Percentiles rank a stretch among this genome's conserved stretches.
phyloP scores from a whole-genome alignment of 805 yeast species.

The Yamadazyma nakazawae region DNA sequence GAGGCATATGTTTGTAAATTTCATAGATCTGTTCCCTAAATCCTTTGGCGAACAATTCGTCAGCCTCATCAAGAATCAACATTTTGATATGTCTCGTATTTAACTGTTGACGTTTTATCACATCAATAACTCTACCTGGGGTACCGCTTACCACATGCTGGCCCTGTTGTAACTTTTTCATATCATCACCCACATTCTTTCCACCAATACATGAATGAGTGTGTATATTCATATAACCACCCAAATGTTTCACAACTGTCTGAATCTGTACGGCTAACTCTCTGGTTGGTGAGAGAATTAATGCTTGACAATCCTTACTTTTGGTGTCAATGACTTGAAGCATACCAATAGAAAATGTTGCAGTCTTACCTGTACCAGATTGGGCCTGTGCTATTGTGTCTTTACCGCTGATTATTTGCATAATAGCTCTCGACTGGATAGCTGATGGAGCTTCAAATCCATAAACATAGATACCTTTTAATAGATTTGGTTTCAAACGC shows the following conservation, averaged over 20 bases:
- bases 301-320: slow-evolving; percentile 77
- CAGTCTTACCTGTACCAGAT: slow-evolving; percentile 99
- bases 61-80: slow-evolving; percentile 94
- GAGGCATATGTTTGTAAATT: slow-evolving; percentile 79
- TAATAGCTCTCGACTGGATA: slow-evolving; percentile 94
- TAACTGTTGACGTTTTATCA: slow-evolving; percentile 80
- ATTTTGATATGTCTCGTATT: slow-evolving; percentile 76
- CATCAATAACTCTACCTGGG: slow-evolving; percentile 92
- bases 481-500: slow-evolving; percentile 37
- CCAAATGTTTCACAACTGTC: slow-evolving; percentile 80
- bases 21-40: slow-evolving; percentile 95
- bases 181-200: slow-evolving; percentile 76
- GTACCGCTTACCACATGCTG: slow-evolving; percentile 95
- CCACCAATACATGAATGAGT: slow-evolving; percentile 96
- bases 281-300: slow-evolving; percentile 92
- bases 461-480: slow-evolving; percentile 69
- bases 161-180: slow-evolving; percentile 70
- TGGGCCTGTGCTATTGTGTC: slow-evolving; percentile 99
- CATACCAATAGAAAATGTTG: slow-evolving; percentile 94
- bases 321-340: slow-evolving; percentile 79
- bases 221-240: slow-evolving; percentile 81
- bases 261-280: slow-evolving; percentile 93
- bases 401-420: slow-evolving; percentile 90
- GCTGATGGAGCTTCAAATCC: slow-evolving; percentile 98
- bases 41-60: slow-evolving; percentile 88